These are phyloP conservation scores for Mucor piriformis DNA, from an alignment of 371 early-diverging fungal genomes.

Conservation along the genomic window DNA sequence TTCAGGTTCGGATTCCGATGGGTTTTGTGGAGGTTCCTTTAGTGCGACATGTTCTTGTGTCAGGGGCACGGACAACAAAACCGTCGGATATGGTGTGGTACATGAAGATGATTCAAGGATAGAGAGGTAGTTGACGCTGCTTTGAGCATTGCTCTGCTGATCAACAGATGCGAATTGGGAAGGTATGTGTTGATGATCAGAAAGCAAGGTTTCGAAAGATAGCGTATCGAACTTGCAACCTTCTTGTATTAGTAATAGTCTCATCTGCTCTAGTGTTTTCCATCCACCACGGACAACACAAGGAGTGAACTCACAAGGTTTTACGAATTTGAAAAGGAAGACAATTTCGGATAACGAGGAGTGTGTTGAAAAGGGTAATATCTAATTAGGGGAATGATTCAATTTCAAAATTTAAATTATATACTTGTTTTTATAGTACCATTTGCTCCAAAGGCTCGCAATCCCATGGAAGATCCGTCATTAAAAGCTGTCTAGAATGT, in stretches of 20 bases:
- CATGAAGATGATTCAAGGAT: too few species aligned
- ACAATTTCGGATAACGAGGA: slow-evolving; percentile 26
- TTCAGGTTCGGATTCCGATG: not conserved
- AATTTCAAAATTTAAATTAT: too few species aligned
- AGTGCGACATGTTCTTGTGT: too few species aligned
- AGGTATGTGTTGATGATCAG: not conserved
- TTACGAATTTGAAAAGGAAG: slow-evolving; percentile 12
- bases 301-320: slow-evolving; percentile 19
- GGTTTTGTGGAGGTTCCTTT: not conserved
- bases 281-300: slow-evolving; percentile 28
- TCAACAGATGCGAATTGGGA: not conserved
- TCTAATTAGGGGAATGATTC: slow-evolving; percentile 3
- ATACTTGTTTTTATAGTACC: too few species aligned
- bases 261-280: slow-evolving; percentile 2
- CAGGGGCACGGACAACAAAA: too few species aligned
- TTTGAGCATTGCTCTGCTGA: too few species aligned
- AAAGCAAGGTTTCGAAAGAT: slow-evolving; percentile 2
- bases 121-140: too few species aligned
- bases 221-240: not conserved
- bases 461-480: slow-evolving; percentile 15
- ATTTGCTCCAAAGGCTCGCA: slow-evolving; percentile 1
- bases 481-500: slow-evolving; percentile 2
- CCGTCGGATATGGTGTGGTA: too few species aligned
- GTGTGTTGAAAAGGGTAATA: slow-evolving; percentile 29
- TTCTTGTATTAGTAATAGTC: not conserved